A percentile compares a stretch with the other conserved stretches of the same genome.
Conservation (phyloP, 2,329 filamentous ascomycete species). For the Diplodia mutila region DNA sequence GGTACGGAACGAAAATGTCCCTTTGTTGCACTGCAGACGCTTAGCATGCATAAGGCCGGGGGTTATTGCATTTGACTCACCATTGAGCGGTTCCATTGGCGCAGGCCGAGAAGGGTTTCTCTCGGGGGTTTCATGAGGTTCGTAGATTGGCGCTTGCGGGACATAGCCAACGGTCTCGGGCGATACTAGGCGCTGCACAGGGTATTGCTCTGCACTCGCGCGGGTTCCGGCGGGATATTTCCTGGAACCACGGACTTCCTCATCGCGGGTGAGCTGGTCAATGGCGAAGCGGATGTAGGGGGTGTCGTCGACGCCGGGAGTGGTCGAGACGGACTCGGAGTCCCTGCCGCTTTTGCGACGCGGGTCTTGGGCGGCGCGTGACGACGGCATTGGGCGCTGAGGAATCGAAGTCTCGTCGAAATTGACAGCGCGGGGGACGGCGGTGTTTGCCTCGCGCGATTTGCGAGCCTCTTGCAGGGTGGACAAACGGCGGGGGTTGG, state of each 20-base stretch:
- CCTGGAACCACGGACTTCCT: constrained; percentile 62
- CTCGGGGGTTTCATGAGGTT: not conserved
- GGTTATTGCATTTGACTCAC: not conserved
- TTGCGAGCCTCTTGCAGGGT: constrained; percentile 17
- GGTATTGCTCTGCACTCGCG: constrained; percentile 48
- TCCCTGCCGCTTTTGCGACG: constrained; percentile 30
- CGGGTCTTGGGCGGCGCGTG: constrained; percentile 10
- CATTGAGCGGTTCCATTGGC: constrained; percentile 11
- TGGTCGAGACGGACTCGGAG: constrained; percentile 40
- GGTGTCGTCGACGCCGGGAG: constrained; percentile 77
- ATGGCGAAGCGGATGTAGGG: constrained; percentile 90
- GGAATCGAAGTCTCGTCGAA: constrained; percentile 32
- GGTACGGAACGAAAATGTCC: constrained; percentile 40
- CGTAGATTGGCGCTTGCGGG: not conserved
- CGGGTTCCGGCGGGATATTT: constrained; percentile 47
- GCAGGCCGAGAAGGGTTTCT: constrained; percentile 11
- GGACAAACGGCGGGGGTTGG: constrained; percentile 17
- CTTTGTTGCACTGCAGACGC: constrained; percentile 22
- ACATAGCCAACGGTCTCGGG: constrained; percentile 32
- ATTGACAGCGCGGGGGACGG: constrained; percentile 35
- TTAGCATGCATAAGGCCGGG: not conserved
- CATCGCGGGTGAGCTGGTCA: constrained; percentile 79
- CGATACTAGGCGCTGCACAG: constrained; percentile 55
- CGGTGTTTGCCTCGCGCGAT: not conserved
- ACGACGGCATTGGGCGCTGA: constrained; percentile 10